phyloP scores from a whole-genome alignment of 805 yeast species.

The Yarrowia sp. region DNA sequence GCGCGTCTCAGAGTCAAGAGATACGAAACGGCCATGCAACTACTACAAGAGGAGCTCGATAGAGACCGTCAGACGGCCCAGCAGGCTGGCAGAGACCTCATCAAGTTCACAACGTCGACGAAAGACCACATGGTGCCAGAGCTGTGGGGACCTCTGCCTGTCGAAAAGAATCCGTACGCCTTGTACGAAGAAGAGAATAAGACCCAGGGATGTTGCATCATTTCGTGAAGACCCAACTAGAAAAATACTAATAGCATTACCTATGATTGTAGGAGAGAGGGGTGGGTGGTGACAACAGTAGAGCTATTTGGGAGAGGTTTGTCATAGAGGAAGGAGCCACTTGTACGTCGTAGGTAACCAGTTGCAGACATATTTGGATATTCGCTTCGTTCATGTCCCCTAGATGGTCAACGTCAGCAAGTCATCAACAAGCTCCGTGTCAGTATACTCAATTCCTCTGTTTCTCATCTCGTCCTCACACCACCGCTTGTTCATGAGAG shows the following conservation, averaged over 20 bases:
- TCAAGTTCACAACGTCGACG: constrained; percentile 9
- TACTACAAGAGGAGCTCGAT: constrained; percentile 6
- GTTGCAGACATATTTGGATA: too few relatives aligned
- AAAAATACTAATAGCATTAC: too few relatives aligned
- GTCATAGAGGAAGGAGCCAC: too few relatives aligned
- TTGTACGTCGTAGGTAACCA: too few relatives aligned
- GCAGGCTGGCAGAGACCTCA: constrained; percentile 6
- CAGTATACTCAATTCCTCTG: not conserved
- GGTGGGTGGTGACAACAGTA: too few relatives aligned
- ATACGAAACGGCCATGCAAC: constrained; percentile 4
- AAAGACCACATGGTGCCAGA: constrained; percentile 19
- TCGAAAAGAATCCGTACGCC: constrained; percentile 17
- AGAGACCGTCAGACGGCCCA: constrained; percentile 8
- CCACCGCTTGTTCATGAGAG: constrained; percentile 21
- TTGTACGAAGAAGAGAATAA: constrained; percentile 2
- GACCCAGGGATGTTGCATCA: constrained; percentile 4
- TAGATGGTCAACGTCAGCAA: not conserved
- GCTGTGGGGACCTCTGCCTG: constrained; percentile 20
- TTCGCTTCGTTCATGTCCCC: not conserved
- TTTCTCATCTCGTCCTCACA: constrained; percentile 25
- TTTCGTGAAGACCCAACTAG: not conserved
- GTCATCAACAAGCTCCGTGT: not conserved
- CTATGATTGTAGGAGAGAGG: too few relatives aligned
- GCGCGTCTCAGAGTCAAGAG: not conserved
- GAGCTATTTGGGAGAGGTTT: too few relatives aligned